Base-by-base conservation (phyloP, 163 green algal genomes). In the Volvox carteri region DNA sequence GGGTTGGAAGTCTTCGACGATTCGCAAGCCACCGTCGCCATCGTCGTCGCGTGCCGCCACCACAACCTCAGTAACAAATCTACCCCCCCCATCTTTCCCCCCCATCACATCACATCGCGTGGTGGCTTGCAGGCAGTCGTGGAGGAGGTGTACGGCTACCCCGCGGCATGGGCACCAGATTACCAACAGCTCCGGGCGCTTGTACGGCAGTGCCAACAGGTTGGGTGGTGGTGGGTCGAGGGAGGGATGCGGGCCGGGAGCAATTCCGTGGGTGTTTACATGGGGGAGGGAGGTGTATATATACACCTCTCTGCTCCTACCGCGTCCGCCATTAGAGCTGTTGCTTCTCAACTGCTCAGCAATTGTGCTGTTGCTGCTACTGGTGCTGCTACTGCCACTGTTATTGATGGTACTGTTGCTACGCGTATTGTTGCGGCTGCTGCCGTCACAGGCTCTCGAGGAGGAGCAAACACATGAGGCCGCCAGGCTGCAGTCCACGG, bases 121-220 rank as follows among this genome's bases (percentile, higher is more conserved):
- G n/a, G n/a, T n/a, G n/a, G n/a, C n/a, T 30, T 50, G 7, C 67
- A 89, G 84, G 48, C 41, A 0, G 84, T 89, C 42, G 37, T 75
- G 50, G 70, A 68, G 1, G 84, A 89, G 68, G 84, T 89, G 84
- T 89, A 89, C 50, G 84, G 70, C 48, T 84, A 83, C 52, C 68
- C 70, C 0, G 11, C 18, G 16, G 35, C 44, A 8, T 83, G 68
- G 68, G 84, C 37, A 18, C 84, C 70, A 23, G 68, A 89, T 50
- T 68, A 83, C 35, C 84, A 89, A 44, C 68, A 89, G 52, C 84
- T 89, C 4, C 16, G 84, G 23, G 0, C 50, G 28, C 37, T 83
- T 11, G 68, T 89, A 78, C 81, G 81, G 7, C 81, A 87, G 46
- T 79, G 65, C 65, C 65, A 80, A 68, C 33, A 80, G 75, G 75